phyloP scores from a whole-genome alignment of 2,329 filamentous ascomycete genomes.

The Colletotrichum navitas region DNA sequence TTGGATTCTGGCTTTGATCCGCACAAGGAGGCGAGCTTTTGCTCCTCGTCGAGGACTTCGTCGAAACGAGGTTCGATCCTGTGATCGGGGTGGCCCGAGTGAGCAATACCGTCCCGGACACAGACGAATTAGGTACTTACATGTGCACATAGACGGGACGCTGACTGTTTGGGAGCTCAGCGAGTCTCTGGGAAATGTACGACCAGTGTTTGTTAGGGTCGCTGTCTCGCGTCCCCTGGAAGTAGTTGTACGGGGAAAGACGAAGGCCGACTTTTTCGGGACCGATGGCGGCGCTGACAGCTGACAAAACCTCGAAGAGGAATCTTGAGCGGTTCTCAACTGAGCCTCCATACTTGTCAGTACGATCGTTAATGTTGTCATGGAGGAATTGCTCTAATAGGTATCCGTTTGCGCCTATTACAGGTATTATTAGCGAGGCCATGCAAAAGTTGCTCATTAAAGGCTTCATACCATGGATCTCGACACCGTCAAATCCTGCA shows the following conservation, averaged over 20 bases:
- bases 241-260: conserved; percentile 55
- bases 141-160: conserved; percentile 60
- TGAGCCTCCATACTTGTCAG: conserved; percentile 65
- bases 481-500: conserved; percentile 79
- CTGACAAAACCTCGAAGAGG: conserved; percentile 60
- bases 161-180: conserved; percentile 49
- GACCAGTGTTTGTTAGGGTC: conserved; percentile 53
- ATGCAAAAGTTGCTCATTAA: not conserved
- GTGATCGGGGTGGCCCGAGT: not conserved
- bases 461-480: conserved; percentile 58
- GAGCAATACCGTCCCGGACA: accelerated
- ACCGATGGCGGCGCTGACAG: conserved; percentile 58
- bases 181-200: conserved; percentile 52
- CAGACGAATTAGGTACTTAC: conserved; percentile 45
- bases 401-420: conserved; percentile 66
- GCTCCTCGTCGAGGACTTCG: conserved; percentile 58
- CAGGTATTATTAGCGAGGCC: not conserved
- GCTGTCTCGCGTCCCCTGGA: conserved; percentile 46
- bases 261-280: conserved; percentile 67
- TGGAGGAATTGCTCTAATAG: conserved; percentile 72
- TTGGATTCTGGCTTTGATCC: conserved; percentile 44
- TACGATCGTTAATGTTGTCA: conserved; percentile 62
- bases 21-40: conserved; percentile 56
- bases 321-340: conserved; percentile 67
- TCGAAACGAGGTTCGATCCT: conserved; percentile 62